Base-by-base conservation (phyloP, 345 rosid genomes). In the Murraya paniculata region DNA sequence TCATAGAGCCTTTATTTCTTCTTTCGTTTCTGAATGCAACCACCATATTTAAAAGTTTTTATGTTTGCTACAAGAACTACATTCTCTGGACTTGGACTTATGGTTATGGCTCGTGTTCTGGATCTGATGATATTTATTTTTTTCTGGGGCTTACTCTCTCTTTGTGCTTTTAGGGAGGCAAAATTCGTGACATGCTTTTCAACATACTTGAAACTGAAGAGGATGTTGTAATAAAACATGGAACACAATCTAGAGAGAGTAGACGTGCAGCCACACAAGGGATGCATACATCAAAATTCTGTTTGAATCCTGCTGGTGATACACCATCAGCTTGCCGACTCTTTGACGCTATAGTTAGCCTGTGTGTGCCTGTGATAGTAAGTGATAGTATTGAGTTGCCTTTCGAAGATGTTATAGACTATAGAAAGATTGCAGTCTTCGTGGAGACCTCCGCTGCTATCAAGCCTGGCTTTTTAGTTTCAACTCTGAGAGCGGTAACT, bases 291-390 rank as follows among this genome's bases (percentile, higher is more conserved):
- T 94, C 99, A 9, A 94, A 91, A 82, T 96, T 96, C 86, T 96
- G 99, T 83, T 80, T 96, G 76, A 91, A 90, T 84, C 99, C 99
- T 82, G 99, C 99, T 18, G 98, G 99, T 41, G 99, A 96, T 79
- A 96, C 99, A 35, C 99, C 99, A 27, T 96, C 99, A 7, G 98
- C 98, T 30, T 94, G 99, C 84, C 88, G 99, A 61, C 94, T 96
- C 30, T 96, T 96, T 85, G 99, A 96, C 90, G 81, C 99, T 64
- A 96, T 96, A 27, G 98, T 96, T 79, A 96, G 99, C 86, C 84
- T 96, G 90, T 96, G 99, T 77, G 86, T 96, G 68, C 99, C 99
- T 0, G 94, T 96, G 71, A 90, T 96, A 50, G 82, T 94, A 56
- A 96, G 99, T 84, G 94, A 94, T 77, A 85, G 85, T 56, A 96